Percentiles rank a stretch among this genome's conserved stretches.
phyloP scores from a whole-genome alignment of 495 filamentous ascomycete genomes.

The Thozetella sp. region DNA sequence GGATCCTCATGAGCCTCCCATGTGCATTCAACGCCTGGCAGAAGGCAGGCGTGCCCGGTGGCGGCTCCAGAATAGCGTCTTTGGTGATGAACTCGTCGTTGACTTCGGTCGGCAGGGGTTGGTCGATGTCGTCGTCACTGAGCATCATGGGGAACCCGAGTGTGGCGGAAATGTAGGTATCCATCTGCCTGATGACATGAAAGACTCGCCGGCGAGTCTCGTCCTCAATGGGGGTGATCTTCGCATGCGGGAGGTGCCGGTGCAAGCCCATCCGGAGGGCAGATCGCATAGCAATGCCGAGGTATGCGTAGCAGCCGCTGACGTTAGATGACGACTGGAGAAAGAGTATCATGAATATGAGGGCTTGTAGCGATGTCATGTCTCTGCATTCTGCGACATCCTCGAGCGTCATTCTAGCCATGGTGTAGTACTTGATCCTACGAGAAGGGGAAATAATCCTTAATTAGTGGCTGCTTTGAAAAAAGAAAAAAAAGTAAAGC shows the following conservation, averaged over 20 bases:
- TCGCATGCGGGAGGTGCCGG: constrained; percentile 67
- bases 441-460: too few species aligned
- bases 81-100: constrained; percentile 90
- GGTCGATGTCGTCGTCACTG: constrained; percentile 88
- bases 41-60: constrained; percentile 71
- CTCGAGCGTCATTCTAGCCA: constrained; percentile 70
- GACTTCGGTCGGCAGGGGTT: constrained; percentile 81
- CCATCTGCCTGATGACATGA: constrained; percentile 91
- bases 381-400: constrained; percentile 94
- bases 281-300: constrained; percentile 87
- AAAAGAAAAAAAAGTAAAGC: constrained; percentile 6
- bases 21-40: constrained; percentile 87
- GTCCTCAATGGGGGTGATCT: constrained; percentile 82
- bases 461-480: constrained; percentile 8
- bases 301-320: constrained; percentile 90
- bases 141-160: constrained; percentile 85
- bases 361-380: constrained; percentile 78
- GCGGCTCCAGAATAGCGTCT: constrained; percentile 72
- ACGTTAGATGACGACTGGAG: constrained; percentile 89
- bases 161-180: constrained; percentile 88
- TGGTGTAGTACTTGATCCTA: constrained; percentile 84
- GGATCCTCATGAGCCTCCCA: constrained; percentile 71
- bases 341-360: constrained; percentile 92
- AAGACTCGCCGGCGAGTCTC: constrained; percentile 86
- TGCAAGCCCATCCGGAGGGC: constrained; percentile 87